Percentiles rank a stretch among this genome's conserved stretches.
These are phyloP conservation scores for Teunomyces kruisii DNA, from an alignment of 805 yeast species.

Conservation along the genomic window DNA sequence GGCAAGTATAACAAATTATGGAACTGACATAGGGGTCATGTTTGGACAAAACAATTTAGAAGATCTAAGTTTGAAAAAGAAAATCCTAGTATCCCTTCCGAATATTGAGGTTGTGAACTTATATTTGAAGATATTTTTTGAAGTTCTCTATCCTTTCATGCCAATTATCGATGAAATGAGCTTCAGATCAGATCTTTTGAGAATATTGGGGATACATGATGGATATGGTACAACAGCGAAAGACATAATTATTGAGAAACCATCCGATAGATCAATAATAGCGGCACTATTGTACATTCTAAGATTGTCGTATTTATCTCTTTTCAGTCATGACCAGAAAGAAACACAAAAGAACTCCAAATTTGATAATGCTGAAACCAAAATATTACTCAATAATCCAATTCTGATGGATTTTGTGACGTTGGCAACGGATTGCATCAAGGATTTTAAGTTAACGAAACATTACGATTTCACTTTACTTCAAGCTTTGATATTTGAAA, in stretches of 20 bases:
- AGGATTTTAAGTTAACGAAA: constrained; percentile 9
- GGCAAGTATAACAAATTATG: constrained; percentile 7
- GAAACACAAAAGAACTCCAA: constrained; percentile 8
- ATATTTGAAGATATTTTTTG: background rate
- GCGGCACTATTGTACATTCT: constrained; percentile 15
- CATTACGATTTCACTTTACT: constrained; percentile 13
- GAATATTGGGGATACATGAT: background rate
- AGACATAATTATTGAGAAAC: background rate
- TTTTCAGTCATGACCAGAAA: constrained; percentile 12
- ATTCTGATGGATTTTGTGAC: constrained; percentile 14
- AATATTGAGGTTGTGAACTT: background rate
- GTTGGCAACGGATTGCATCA: constrained; percentile 15
- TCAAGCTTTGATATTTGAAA: constrained; percentile 18
- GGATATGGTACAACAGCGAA: background rate
- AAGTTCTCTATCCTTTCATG: background rate
- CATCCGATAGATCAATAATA: constrained; percentile 14
- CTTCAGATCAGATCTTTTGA: constrained; percentile 5
- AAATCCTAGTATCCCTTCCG: background rate
- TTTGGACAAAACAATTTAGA: constrained; percentile 3
- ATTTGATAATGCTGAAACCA: background rate
- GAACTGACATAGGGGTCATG: constrained; percentile 8
- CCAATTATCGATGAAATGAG: background rate
- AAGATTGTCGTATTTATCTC: constrained; percentile 16
- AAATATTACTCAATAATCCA: constrained; percentile 10
- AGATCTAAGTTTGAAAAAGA: background rate